Evolutionary conservation across 2,329 filamentous ascomycete species (phyloP), one percentile per base, ranked within the genome.

Genomic region (Aureobasidium sp.): DNA sequence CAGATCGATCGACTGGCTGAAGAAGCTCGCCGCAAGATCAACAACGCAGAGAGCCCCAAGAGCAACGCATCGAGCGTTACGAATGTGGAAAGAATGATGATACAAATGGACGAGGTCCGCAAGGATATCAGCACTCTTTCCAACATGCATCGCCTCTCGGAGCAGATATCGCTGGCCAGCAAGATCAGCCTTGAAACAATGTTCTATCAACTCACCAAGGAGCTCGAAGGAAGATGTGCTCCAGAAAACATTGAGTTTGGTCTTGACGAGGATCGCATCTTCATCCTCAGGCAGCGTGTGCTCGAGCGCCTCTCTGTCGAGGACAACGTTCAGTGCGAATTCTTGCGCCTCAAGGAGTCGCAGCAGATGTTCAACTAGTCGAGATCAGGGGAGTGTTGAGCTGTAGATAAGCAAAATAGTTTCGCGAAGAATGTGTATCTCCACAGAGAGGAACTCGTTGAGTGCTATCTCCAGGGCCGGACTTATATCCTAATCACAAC

Each of bases 121-220:
- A 12, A 26, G n/a, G 27, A 59, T 43, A 43, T 47, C 24, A 1
- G 43, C 32, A 20, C 2, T 8, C 26, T 59, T 24, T 15, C 8
- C 46, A 27, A 32, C 36, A 29, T 37, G 34, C 36, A 43, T 36
- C 8, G 17, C 5, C 9, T 15, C 3, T 15, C 51, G 57, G 57
- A 60, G n/a, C 36, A 60, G 4, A 9, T 24, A n/a, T 8, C 26
- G 3, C 5, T 34, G 17, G 34, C 57, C 37, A 37, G 17, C 55
- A 59, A 29, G 24, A 5, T 48, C 1, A 48, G 29, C 5, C 32
- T 59, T 7, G 55, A 59, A 29, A 26, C 27, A 2, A 47, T 48
- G 44, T 59, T 59, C 43, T 59, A 47, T 9, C 41, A 48, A 10
- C 32, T 59, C 20, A 47, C 55, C 2, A 59, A 48, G 41, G 55